These are phyloP conservation scores for Nyctanthes arbortristis DNA, from an alignment of 257 asterid genomes.

Conservation along the genomic window DNA sequence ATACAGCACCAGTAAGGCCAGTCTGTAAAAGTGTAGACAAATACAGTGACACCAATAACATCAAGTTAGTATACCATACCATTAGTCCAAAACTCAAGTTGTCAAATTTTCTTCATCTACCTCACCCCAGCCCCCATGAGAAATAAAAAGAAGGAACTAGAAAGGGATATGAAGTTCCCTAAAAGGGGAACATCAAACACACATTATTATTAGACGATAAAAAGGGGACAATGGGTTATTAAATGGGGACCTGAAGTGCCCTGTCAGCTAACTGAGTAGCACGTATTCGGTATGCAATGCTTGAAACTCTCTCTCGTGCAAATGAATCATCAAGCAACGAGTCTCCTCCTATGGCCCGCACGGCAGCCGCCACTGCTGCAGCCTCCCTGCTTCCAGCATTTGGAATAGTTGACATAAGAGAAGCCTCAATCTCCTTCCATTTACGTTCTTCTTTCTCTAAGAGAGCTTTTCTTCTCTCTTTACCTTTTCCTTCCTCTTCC, in stretches of 20 bases:
- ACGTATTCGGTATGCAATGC: conserved; percentile 93
- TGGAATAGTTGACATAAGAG: conserved; percentile 90
- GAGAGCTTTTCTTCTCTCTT: conserved; percentile 96
- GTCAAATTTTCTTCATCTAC: not conserved
- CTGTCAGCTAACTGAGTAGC: conserved; percentile 91
- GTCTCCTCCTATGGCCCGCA: conserved; percentile 99
- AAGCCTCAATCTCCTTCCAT: conserved; percentile 99
- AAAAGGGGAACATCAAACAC: not conserved
- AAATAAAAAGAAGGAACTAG: not conserved
- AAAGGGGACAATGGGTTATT: conserved; percentile 7
- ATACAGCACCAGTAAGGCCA: conserved; percentile 87
- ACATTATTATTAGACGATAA: not conserved
- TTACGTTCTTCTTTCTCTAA: conserved; percentile 97
- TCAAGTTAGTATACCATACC: not conserved
- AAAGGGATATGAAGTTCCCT: no score
- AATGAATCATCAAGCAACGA: conserved; percentile 92
- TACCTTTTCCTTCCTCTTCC: conserved; percentile 98
- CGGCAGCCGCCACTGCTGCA: conserved; percentile 98
- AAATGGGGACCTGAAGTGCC: conserved; percentile 71
- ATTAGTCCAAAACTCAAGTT: not conserved
- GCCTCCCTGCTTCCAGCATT: conserved; percentile 99
- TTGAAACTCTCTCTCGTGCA: conserved; percentile 96
- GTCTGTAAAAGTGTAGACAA: conserved; percentile 55
- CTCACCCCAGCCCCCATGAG: not conserved
- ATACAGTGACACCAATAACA: not conserved